Evolutionary conservation across 2,329 filamentous ascomycete genomes (phyloP).

Genomic region (Talaromyces sp.): DNA sequence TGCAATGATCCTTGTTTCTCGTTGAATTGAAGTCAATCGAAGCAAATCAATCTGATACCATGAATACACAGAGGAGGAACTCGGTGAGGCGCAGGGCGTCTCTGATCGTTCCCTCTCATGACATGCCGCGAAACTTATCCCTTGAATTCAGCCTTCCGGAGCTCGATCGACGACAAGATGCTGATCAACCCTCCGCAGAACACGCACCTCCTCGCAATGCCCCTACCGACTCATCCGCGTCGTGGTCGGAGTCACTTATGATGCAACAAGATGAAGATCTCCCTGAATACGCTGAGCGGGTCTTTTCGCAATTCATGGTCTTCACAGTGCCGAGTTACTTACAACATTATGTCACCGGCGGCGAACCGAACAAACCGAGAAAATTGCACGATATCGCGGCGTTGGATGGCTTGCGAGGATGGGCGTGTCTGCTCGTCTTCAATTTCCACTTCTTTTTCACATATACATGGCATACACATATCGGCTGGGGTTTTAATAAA

Average conservation of each 20-base stretch:
- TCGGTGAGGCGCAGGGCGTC: constrained; percentile 12
- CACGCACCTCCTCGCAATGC: constrained; percentile 1
- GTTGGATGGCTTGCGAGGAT: constrained; percentile 40
- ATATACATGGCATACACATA: constrained; percentile 38
- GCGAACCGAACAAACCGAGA: constrained; percentile 22
- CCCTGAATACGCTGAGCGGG: constrained; percentile 13
- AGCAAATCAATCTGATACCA: neutral
- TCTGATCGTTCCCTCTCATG: constrained; percentile 7
- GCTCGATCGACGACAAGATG: constrained; percentile 5
- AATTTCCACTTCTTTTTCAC: constrained; percentile 45
- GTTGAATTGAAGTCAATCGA: neutral
- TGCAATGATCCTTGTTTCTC: neutral
- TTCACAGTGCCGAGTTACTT: constrained; percentile 34
- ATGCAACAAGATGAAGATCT: constrained; percentile 11
- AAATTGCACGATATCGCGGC: constrained; percentile 37
- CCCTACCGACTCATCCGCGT: neutral
- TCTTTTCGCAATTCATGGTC: constrained; percentile 22
- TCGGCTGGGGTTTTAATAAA: constrained; percentile 38
- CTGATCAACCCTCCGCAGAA: neutral
- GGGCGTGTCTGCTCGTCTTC: constrained; percentile 43
- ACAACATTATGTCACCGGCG: constrained; percentile 28
- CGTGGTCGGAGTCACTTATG: constrained; percentile 7
- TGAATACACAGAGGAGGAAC: constrained; percentile 7
- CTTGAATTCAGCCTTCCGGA: constrained; percentile 10
- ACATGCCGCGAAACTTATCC: constrained; percentile 12